Conservation (phyloP, 441 rosid genomes). For the Croton setiger region DNA sequence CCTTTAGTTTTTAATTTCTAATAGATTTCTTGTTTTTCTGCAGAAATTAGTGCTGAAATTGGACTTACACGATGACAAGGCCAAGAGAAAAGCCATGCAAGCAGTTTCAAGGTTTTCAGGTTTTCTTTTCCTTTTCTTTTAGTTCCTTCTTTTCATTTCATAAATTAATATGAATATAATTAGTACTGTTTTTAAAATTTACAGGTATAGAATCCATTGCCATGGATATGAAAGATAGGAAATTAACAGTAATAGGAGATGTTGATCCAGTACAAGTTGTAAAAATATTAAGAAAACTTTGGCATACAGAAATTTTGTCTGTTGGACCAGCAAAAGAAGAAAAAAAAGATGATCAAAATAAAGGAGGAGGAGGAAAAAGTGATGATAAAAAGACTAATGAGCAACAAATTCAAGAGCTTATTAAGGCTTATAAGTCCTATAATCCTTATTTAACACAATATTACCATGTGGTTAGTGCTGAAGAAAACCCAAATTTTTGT, state of each 20-base stretch:
- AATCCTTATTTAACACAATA: slow-evolving; percentile 28
- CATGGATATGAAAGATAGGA: slow-evolving; percentile 50
- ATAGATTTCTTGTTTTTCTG: neutral
- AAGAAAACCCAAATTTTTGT: slow-evolving; percentile 26
- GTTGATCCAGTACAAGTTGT: slow-evolving; percentile 47
- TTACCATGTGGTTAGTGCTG: slow-evolving; percentile 32
- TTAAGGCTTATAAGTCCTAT: slow-evolving; percentile 23
- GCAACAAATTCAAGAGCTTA: slow-evolving; percentile 26
- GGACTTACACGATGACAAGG: slow-evolving; percentile 46
- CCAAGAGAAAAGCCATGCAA: slow-evolving; percentile 55
- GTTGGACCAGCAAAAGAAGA: slow-evolving; percentile 16
- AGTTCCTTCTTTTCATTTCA: neutral
- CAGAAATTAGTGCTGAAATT: slow-evolving; percentile 57
- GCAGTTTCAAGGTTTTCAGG: slow-evolving; percentile 44
- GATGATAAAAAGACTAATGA: slow-evolving; percentile 28
- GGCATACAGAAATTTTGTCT: slow-evolving; percentile 28
- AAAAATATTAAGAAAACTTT: slow-evolving; percentile 38
- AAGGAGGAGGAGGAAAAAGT: slow-evolving; percentile 25
- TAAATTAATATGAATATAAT: neutral
- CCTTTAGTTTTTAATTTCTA: neutral
- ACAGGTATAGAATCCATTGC: slow-evolving; percentile 55
- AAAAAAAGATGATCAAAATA: slow-evolving; percentile 26
- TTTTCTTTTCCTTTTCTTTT: slow-evolving; percentile 17
- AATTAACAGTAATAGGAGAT: slow-evolving; percentile 57
- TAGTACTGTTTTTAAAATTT: neutral